Evolutionary conservation across 768 basidiomycete species (phyloP), one percentile per base, ranked within the genome.

Genomic region (Symmetrospora coprosmae): DNA sequence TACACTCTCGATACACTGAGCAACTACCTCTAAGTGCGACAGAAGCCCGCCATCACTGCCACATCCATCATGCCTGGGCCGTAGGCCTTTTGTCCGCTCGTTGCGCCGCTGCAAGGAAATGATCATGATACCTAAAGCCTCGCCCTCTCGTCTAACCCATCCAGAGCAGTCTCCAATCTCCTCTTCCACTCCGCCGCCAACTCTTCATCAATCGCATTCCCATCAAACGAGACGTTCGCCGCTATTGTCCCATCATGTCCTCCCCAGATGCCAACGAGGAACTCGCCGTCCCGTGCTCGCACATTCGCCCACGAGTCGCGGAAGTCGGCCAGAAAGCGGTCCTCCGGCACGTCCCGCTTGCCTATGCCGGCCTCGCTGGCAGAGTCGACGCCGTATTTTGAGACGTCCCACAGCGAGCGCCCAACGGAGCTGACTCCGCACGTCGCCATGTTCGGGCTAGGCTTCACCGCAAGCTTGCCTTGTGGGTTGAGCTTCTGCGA

Each of bases 241-340:
- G 30, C 28, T 51, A 51, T 51, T 37, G 13, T 51, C 7, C 50
- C 50, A 51, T 51, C 50, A 14, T 25, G 8, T 6, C 35, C 50
- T 14, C 50, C 50, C 50, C 50, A 51, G 9, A 51, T 35, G 21
- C 30, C 50, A 21, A 51, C 50, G 3, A 51, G 21, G 50, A 51
- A 51, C 21, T 51, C 50, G 9, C 50, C 50, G 25, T 37, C 50
- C 19, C 50, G 8, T 5, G 30, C 50, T 6, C 50, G 50, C 6
- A 51, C 50, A 34, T 37, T 37, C 35, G 28, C 28, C 50, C 25
- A 30, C 13, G 34, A 37, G 16, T 11, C 35, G 3, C 13, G 21
- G 35, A 23, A 51, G 30, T 33, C 50, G 11, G 27, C 50, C 30
- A 33, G 28, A 21, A 51, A 51, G 5, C 23, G 28, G 19, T 47